These are phyloP conservation scores for Cryoendolithus antarcticus DNA, from an alignment of 2,329 filamentous ascomycete species.

Conservation along the genomic window DNA sequence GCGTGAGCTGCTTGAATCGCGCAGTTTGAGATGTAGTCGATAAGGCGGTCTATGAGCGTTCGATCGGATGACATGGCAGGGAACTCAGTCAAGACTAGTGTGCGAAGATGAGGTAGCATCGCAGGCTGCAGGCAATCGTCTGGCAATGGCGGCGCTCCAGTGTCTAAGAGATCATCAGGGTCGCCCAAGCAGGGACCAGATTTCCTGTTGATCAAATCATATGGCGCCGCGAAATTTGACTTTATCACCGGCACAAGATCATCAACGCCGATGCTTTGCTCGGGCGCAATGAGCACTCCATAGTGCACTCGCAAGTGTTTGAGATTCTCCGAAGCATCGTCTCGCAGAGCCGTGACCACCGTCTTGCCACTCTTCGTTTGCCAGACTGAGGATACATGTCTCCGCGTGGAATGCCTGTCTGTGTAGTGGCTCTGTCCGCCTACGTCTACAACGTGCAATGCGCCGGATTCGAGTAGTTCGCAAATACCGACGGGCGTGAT, in stretches of 20 bases:
- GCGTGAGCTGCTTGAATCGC: conserved; percentile 44
- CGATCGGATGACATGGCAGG: conserved; percentile 25
- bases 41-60: conserved; percentile 35
- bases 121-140: conserved; percentile 36
- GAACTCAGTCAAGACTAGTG: conserved; percentile 45
- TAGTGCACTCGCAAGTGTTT: no score
- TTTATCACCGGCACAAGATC: no score
- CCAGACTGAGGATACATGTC: conserved; percentile 20
- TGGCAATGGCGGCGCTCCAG: neutral
- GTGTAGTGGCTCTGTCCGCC: conserved; percentile 23
- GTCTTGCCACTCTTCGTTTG: neutral
- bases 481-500: conserved; percentile 45
- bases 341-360: neutral
- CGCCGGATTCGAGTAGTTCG: conserved; percentile 38
- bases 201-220: no score
- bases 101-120: conserved; percentile 41
- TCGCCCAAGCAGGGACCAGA: no score
- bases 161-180: neutral
- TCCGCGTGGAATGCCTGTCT: conserved; percentile 9
- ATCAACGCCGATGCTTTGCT: no score
- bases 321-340: neutral
- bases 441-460: conserved; percentile 44
- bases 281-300: no score
- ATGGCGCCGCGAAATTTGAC: no score
- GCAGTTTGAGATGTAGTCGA: conserved; percentile 44